A percentile compares a stretch with the other conserved stretches of the same genome.
Conservation (phyloP, 305 asterid genomes). For the Andrographis paniculata region DNA sequence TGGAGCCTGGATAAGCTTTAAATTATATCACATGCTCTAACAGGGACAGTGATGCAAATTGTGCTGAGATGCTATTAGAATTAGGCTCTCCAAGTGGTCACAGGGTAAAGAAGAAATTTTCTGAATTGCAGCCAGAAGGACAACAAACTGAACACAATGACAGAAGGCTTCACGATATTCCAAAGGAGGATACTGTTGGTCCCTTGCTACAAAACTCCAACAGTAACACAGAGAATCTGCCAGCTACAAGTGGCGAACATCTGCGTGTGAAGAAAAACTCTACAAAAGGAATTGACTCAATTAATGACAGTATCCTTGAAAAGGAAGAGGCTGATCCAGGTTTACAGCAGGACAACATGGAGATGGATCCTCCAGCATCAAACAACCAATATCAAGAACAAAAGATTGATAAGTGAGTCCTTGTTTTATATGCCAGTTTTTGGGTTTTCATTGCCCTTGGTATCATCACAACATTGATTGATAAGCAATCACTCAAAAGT, state of each 20-base stretch:
- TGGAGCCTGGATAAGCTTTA: constrained; percentile 12
- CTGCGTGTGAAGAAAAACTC: constrained; percentile 20
- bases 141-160: constrained; percentile 18
- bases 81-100: constrained; percentile 23
- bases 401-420: constrained; percentile 39
- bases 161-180: constrained; percentile 12
- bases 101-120: constrained; percentile 43
- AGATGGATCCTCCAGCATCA: constrained; percentile 25
- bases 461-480: not conserved
- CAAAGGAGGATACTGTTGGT: constrained; percentile 22
- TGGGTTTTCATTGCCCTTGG: constrained; percentile 11
- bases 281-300: constrained; percentile 20
- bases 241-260: constrained; percentile 23
- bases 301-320: constrained; percentile 12
- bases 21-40: constrained; percentile 10
- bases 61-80: constrained; percentile 19
- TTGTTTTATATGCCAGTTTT: constrained; percentile 1
- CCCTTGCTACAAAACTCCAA: constrained; percentile 24
- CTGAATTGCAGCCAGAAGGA: constrained; percentile 29
- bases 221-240: constrained; percentile 21
- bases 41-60: constrained; percentile 27
- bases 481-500: no score
- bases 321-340: constrained; percentile 29
- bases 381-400: constrained; percentile 14
- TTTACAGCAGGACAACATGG: constrained; percentile 19